Percentiles rank a stretch among this genome's conserved stretches.
These are phyloP conservation scores for Globisporangium uncinulatum DNA, from an alignment of 352 stramenopile species.

Conservation along the genomic window DNA sequence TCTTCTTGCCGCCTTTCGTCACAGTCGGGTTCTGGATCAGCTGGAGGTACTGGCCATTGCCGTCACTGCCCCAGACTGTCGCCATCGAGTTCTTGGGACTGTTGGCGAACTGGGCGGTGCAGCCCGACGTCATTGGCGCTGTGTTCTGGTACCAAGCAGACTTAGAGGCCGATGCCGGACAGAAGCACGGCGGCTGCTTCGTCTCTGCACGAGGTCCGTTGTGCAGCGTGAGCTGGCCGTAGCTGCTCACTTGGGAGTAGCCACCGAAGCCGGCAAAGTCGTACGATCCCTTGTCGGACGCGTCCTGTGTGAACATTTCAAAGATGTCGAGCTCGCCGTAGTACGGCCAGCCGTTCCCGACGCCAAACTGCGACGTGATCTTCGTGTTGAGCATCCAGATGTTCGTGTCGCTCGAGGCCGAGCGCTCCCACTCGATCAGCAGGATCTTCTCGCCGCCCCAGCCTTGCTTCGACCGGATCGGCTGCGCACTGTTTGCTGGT, in stretches of 20 bases:
- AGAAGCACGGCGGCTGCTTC: conserved; percentile 60
- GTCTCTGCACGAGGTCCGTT: conserved; percentile 38
- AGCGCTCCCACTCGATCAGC: conserved; percentile 63
- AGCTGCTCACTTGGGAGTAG: conserved; percentile 32
- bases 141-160: conserved; percentile 48
- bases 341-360: conserved; percentile 60
- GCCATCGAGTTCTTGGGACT: conserved; percentile 54
- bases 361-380: conserved; percentile 53
- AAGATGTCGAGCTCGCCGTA: conserved; percentile 78
- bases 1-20: conserved; percentile 49
- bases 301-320: conserved; percentile 80
- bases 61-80: conserved; percentile 54
- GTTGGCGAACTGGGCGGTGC: conserved; percentile 65
- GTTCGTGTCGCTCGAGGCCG: conserved; percentile 65
- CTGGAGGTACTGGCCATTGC: conserved; percentile 61
- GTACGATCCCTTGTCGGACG: conserved; percentile 24
- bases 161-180: conserved; percentile 39
- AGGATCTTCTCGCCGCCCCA: conserved; percentile 73
- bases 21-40: conserved; percentile 66
- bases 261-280: conserved; percentile 44
- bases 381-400: conserved; percentile 85
- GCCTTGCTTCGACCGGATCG: conserved; percentile 53
- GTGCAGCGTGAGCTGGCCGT: conserved; percentile 70
- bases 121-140: conserved; percentile 57
- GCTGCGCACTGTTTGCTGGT: conserved; percentile 38